These are phyloP conservation scores for Spinacia oleracea DNA, from an alignment of 179 eudicot genomes.

Conservation along the genomic window DNA sequence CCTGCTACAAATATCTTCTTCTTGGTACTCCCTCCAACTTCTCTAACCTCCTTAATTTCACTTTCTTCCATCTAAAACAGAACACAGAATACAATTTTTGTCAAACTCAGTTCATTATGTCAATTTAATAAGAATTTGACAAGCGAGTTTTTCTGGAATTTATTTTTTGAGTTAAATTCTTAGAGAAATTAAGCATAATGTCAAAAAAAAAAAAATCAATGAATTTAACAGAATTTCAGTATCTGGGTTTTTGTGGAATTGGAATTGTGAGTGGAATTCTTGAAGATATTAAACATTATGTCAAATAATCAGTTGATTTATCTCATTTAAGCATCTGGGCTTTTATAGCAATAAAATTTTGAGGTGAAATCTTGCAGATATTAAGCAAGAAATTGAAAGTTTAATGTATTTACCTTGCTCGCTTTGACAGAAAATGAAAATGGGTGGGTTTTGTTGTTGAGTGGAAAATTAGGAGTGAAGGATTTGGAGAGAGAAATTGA, in stretches of 20 bases:
- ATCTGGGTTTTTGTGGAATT: neutral
- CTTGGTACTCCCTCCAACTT: conserved; percentile 27
- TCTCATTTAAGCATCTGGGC: neutral
- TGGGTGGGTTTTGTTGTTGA: conserved; percentile 14
- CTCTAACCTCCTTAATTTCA: conserved; percentile 48
- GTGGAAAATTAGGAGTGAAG: conserved; percentile 21
- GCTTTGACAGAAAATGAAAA: conserved; percentile 30
- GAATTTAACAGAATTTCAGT: neutral
- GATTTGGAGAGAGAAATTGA: conserved; percentile 13
- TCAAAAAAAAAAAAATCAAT: too few relatives aligned
- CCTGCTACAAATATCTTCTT: conserved; percentile 94
- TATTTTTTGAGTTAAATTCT: neutral
- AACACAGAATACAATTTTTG: neutral
- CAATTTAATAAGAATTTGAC: neutral
- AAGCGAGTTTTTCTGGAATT: neutral
- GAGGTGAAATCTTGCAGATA: neutral
- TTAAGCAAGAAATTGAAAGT: neutral
- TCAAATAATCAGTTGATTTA: too few relatives aligned
- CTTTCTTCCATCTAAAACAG: conserved; percentile 53
- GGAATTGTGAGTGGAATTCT: neutral
- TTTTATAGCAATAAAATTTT: neutral
- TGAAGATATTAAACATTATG: neutral
- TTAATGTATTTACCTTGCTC: conserved; percentile 19
- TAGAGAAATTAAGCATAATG: neutral
- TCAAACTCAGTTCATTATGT: neutral